These are phyloP conservation scores for Oryza rufipogon DNA, from an alignment of 176 grass and related monocot species.

Conservation along the genomic window DNA sequence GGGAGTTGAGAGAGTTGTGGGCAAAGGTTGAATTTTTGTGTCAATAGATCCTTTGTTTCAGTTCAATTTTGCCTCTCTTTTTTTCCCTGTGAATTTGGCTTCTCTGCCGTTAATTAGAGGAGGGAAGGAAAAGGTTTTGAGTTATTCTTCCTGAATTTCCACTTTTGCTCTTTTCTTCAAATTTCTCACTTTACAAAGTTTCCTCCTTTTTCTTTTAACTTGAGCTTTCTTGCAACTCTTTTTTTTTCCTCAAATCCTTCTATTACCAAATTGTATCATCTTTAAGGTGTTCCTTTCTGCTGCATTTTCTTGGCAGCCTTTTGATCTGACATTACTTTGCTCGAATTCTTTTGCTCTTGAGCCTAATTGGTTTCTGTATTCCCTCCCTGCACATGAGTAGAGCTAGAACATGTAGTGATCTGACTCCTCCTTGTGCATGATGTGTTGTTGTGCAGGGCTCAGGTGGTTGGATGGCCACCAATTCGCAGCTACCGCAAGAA, in stretches of 20 bases:
- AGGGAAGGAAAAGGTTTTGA: constrained; percentile 26
- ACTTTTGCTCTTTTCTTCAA: not conserved
- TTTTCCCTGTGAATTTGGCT: constrained; percentile 13
- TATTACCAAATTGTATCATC: not conserved
- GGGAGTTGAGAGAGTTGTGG: not conserved
- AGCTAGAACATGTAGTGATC: constrained; percentile 19
- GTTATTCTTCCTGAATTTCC: constrained; percentile 43
- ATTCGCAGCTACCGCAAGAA: constrained; percentile 91
- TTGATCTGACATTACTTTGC: constrained; percentile 20
- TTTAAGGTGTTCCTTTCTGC: constrained; percentile 2
- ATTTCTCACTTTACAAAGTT: constrained; percentile 22
- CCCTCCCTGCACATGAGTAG: not conserved
- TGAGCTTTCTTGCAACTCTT: not conserved
- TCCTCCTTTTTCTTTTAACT: not conserved
- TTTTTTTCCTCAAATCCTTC: constrained; percentile 14
- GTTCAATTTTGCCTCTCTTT: not conserved
- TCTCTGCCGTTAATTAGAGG: constrained; percentile 5
- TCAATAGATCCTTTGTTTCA: not conserved
- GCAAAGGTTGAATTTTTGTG: not conserved
- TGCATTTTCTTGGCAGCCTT: constrained; percentile 10
- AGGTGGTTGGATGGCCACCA: constrained; percentile 97
- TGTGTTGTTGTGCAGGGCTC: constrained; percentile 61
- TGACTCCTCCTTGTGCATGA: constrained; percentile 2
- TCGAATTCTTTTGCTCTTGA: not conserved
- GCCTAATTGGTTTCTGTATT: not conserved